phyloP scores from a whole-genome alignment of 441 rosid genomes.

The Populus hybrid region DNA sequence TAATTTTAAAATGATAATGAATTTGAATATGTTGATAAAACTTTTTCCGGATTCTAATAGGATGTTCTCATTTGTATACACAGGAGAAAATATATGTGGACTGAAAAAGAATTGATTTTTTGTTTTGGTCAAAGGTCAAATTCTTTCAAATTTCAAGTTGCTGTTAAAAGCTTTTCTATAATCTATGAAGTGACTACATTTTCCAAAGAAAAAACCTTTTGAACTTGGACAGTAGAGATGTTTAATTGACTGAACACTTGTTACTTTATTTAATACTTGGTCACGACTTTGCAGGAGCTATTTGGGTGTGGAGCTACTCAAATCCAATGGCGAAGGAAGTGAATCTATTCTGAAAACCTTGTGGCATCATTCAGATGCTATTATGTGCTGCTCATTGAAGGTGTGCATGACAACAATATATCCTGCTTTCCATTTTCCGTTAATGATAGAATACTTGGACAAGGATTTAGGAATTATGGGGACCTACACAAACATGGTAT shows the following conservation, averaged over 20 bases:
- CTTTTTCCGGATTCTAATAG: background rate
- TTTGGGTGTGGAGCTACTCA: conserved; percentile 88
- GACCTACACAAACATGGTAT: background rate
- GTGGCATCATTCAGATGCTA: conserved; percentile 97
- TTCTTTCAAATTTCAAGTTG: background rate
- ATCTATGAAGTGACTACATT: background rate
- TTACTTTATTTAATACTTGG: background rate
- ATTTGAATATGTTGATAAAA: background rate
- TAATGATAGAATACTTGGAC: background rate
- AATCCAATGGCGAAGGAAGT: conserved; percentile 55
- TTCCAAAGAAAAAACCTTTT: background rate
- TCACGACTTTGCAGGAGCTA: conserved; percentile 50
- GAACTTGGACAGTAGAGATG: background rate
- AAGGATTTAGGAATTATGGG: background rate
- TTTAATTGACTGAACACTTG: background rate
- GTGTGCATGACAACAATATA: conserved; percentile 25
- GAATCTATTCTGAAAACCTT: conserved; percentile 74
- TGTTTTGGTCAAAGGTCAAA: background rate
- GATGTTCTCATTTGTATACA: background rate
- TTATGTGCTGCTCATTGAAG: conserved; percentile 97
- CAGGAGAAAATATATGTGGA: background rate
- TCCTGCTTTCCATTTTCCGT: background rate
- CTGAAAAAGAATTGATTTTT: background rate
- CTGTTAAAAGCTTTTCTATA: background rate
- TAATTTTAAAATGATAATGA: background rate